Percentiles rank a stretch among this genome's conserved stretches.
Conservation (phyloP, 257 asterid genomes). For the Misopates orontium region DNA sequence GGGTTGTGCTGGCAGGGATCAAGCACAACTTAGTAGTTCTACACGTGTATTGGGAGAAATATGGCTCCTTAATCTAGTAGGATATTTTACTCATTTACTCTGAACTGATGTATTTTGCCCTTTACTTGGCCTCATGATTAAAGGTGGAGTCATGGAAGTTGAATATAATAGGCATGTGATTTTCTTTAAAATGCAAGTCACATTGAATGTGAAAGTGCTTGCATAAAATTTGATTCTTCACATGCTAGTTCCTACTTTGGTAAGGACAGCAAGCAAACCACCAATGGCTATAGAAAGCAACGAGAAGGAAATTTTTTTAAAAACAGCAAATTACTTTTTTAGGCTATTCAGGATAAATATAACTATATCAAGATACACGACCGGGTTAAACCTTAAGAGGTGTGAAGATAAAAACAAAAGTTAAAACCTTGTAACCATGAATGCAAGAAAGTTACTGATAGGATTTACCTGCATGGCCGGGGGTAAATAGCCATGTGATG, state of each 20-base stretch:
- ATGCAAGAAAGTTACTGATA: constrained; percentile 6
- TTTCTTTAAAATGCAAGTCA: no score
- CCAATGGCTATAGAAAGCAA: background rate
- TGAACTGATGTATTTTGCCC: background rate
- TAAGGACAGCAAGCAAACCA: background rate
- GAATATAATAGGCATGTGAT: background rate
- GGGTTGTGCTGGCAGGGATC: background rate
- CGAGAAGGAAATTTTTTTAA: background rate
- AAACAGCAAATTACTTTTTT: background rate
- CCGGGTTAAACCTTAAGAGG: background rate
- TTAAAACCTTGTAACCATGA: background rate
- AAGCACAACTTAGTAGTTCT: background rate
- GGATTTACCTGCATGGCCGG: constrained; percentile 31
- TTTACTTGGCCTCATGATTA: background rate
- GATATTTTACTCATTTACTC: background rate
- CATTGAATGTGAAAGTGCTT: no score
- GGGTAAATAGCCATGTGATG: constrained; percentile 8
- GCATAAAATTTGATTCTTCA: no score
- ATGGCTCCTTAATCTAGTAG: background rate
- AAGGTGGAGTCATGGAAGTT: background rate
- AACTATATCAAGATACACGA: constrained; percentile 13
- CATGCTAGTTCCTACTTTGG: no score
- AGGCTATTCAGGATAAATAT: background rate
- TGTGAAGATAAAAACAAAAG: background rate
- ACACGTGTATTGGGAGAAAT: background rate